phyloP scores from a whole-genome alignment of 768 basidiomycete genomes.

The Pulveroboletus sp. region DNA sequence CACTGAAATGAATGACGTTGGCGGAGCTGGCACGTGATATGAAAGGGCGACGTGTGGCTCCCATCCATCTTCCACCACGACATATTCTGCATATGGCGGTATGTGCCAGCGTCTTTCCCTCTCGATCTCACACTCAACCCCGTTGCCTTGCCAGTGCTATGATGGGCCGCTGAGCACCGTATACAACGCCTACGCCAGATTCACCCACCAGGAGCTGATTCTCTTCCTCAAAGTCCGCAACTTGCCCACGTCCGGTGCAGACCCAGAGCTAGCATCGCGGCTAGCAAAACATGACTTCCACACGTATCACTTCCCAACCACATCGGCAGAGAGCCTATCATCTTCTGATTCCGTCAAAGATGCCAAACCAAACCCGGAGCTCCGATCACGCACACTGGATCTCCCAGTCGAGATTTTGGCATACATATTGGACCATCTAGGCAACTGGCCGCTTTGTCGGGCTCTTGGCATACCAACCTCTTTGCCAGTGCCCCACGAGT shows the following conservation, averaged over 20 bases:
- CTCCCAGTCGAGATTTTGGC: slow-evolving; percentile 75
- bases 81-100: slow-evolving; percentile 37
- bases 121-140: slow-evolving; percentile 21
- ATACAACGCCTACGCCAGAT: slow-evolving; percentile 62
- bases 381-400: slow-evolving; percentile 44
- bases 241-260: slow-evolving; percentile 59
- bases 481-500: slow-evolving; percentile 59
- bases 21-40: no score
- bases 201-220: slow-evolving; percentile 62
- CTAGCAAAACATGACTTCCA: slow-evolving; percentile 73
- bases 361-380: slow-evolving; percentile 22
- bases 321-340: slow-evolving; percentile 28
- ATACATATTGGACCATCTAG: slow-evolving; percentile 71
- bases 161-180: slow-evolving; percentile 41
- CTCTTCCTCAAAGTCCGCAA: slow-evolving; percentile 72
- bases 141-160: slow-evolving; percentile 14
- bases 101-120: slow-evolving; percentile 13
- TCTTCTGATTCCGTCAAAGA: slow-evolving; percentile 18
- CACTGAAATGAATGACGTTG: no score
- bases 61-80: background rate
- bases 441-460: slow-evolving; percentile 80
- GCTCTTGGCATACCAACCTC: slow-evolving; percentile 73
- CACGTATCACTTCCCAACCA: slow-evolving; percentile 54
- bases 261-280: slow-evolving; percentile 62
- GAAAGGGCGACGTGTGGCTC: no score